Percentiles rank a stretch among this genome's conserved stretches.
These are phyloP conservation scores for Plectosphaerella cucumerina DNA, from an alignment of 2,329 filamentous ascomycete species.

Conservation along the genomic window DNA sequence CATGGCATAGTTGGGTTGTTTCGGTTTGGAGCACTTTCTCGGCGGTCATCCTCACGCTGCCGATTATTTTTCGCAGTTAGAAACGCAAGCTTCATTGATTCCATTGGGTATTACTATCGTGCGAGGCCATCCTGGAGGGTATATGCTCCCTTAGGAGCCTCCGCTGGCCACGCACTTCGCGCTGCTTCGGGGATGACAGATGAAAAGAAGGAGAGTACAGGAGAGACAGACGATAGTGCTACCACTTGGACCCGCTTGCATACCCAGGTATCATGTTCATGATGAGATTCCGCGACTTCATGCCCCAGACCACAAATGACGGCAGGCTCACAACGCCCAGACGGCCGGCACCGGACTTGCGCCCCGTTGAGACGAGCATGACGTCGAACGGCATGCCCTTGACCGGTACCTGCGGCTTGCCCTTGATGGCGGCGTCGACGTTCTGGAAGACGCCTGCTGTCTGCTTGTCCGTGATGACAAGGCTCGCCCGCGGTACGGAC, in stretches of 20 bases:
- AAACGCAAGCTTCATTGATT: neutral
- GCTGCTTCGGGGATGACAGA: no score
- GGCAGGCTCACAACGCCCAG: constrained; percentile 42
- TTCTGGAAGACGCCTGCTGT: constrained; percentile 50
- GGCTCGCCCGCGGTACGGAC: constrained; percentile 48
- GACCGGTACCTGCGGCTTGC: constrained; percentile 36
- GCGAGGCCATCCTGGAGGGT: no score
- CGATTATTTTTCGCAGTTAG: neutral
- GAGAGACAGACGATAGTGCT: constrained; percentile 9
- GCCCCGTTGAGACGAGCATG: constrained; percentile 43
- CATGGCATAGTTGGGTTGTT: neutral
- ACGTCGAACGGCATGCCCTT: constrained; percentile 46
- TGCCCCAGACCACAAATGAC: constrained; percentile 45
- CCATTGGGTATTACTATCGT: no score
- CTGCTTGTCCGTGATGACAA: constrained; percentile 55
- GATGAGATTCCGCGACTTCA: constrained; percentile 49
- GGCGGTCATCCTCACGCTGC: neutral
- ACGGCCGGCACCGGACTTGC: constrained; percentile 45
- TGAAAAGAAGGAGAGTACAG: no score
- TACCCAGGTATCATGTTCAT: constrained; percentile 39
- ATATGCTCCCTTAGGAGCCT: no score
- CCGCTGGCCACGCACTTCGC: no score
- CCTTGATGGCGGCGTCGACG: constrained; percentile 41
- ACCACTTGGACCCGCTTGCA: constrained; percentile 44
- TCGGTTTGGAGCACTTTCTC: neutral